Evolutionary conservation across 768 basidiomycete species (phyloP).

Genomic region (Calocera viscosa): DNA sequence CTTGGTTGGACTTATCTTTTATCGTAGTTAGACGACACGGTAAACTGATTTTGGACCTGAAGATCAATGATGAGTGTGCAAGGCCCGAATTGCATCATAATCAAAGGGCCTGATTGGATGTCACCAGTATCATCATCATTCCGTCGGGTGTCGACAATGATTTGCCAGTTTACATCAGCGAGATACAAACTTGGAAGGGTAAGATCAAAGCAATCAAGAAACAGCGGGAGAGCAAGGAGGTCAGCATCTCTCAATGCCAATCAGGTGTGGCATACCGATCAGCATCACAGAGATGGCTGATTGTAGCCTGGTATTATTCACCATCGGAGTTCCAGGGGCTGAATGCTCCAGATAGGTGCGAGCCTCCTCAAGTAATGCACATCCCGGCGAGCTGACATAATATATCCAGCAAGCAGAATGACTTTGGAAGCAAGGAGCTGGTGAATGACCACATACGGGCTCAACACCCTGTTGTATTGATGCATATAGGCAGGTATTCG

Average conservation of each 20-base stretch:
- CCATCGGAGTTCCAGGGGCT: neutral
- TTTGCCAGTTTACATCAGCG: neutral
- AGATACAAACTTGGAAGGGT: neutral
- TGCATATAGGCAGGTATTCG: no score
- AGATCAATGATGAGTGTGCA: neutral
- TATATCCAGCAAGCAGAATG: neutral
- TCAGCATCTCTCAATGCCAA: neutral
- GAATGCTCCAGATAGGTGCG: neutral
- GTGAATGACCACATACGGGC: neutral
- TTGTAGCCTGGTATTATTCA: neutral
- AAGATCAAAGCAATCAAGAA: neutral
- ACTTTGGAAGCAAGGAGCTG: neutral
- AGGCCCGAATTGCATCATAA: no score
- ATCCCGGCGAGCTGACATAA: neutral
- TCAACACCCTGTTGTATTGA: no score
- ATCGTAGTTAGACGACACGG: neutral
- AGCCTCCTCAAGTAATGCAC: no score
- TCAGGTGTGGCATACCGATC: neutral
- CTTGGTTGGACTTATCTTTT: neutral
- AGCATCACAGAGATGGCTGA: neutral
- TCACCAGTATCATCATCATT: neutral
- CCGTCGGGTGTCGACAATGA: neutral
- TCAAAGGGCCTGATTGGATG: no score
- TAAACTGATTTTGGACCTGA: neutral
- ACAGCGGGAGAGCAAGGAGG: neutral